Evolutionary conservation across 2,329 filamentous ascomycete species (phyloP).

Genomic region (Phialophora expanda): DNA sequence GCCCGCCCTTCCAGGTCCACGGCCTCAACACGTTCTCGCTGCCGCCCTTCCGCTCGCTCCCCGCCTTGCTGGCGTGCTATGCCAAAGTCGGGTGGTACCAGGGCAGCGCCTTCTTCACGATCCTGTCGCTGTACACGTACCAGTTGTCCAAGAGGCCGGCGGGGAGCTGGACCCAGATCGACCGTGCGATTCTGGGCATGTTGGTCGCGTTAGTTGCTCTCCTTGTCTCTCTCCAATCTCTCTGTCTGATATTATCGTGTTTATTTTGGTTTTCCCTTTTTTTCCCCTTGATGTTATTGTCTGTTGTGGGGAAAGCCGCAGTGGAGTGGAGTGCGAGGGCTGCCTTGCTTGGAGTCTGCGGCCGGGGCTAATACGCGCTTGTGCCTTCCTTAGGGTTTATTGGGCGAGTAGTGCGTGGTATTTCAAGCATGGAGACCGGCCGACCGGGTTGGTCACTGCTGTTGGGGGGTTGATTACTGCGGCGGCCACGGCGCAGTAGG

Average conservation of each 20-base stretch:
- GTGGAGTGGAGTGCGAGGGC: too few species aligned
- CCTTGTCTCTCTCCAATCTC: too few species aligned
- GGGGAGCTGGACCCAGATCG: slow-evolving; percentile 28
- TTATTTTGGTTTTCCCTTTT: background rate
- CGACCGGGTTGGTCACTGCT: slow-evolving; percentile 35
- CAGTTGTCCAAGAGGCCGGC: slow-evolving; percentile 26
- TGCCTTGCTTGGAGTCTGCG: too few species aligned
- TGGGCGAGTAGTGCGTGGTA: slow-evolving; percentile 41
- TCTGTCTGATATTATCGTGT: too few species aligned
- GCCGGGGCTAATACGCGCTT: background rate
- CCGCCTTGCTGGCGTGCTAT: slow-evolving; percentile 25
- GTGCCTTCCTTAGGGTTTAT: slow-evolving; percentile 30
- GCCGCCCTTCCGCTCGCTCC: slow-evolving; percentile 22
- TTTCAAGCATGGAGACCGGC: slow-evolving; percentile 35
- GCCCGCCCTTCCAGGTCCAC: too few species aligned
- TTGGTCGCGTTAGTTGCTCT: slow-evolving; percentile 17
- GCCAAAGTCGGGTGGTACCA: slow-evolving; percentile 32
- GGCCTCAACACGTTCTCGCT: slow-evolving; percentile 28
- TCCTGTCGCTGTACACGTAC: slow-evolving; percentile 28
- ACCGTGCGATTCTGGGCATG: slow-evolving; percentile 36
- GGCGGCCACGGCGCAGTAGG: slow-evolving; percentile 26
- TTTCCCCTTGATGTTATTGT: background rate
- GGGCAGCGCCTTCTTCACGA: slow-evolving; percentile 28
- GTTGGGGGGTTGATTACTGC: slow-evolving; percentile 38
- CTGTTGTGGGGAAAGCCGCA: too few species aligned